Conservation (phyloP, 2,329 filamentous ascomycete species). For the Colletotrichum nymphaeae region DNA sequence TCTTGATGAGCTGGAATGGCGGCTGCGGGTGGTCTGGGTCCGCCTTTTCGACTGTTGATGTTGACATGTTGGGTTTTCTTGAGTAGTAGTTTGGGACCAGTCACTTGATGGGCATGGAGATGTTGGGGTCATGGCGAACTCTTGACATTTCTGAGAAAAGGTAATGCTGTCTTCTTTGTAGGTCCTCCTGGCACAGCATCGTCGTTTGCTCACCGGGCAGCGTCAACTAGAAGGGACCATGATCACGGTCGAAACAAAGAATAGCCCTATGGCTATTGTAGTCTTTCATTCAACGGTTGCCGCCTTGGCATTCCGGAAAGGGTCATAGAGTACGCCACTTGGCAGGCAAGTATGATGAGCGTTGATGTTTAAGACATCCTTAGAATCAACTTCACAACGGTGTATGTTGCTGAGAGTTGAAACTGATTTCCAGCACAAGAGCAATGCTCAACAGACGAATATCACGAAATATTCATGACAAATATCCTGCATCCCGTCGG, state of each 20-base stretch:
- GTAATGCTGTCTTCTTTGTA: not conserved
- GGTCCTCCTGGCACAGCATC: not conserved
- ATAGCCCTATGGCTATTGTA: not conserved
- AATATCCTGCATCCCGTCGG: not conserved
- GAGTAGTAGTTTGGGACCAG: not conserved
- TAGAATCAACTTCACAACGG: not conserved
- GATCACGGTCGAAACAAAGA: not conserved
- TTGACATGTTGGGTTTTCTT: not conserved
- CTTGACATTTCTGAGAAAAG: not conserved
- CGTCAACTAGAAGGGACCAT: not conserved
- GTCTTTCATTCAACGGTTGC: slow-evolving; percentile 12
- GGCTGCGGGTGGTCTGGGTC: slow-evolving; percentile 25
- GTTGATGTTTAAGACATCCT: not conserved
- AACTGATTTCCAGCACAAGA: not conserved
- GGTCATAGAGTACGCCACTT: not conserved
- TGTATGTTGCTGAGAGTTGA: not conserved
- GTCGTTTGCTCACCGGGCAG: not conserved
- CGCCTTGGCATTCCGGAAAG: slow-evolving; percentile 23
- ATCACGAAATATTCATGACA: not conserved
- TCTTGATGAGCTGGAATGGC: slow-evolving; percentile 45
- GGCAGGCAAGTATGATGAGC: not conserved
- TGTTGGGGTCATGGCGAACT: not conserved
- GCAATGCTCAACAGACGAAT: not conserved
- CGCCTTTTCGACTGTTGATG: slow-evolving; percentile 6
- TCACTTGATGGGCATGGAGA: not conserved